Base-by-base conservation (phyloP, 192 early-diverging fungal genomes). In the Backusella tarrabulga region DNA sequence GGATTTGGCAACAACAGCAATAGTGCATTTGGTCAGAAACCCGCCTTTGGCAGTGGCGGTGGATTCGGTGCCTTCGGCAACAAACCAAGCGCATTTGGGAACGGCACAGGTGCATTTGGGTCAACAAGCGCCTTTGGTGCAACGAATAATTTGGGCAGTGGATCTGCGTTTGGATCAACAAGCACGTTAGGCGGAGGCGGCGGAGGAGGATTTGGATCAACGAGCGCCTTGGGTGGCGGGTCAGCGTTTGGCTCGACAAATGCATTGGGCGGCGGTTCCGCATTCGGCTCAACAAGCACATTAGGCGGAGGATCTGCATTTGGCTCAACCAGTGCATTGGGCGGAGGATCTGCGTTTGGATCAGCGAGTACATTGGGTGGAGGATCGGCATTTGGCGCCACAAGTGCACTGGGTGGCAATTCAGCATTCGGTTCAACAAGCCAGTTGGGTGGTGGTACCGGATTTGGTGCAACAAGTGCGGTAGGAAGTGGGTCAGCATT, bases 11-110 rank as follows among this genome's bases (percentile, higher is more conserved):
- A 38, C 5, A 67, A 42, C 3, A 73, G 15, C 44, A 63, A 19
- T 29, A 60, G 74, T 5, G 68, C 78, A 3, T 82, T 84, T 79
- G 81, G 84, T 17, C 79, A 85, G 19, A 36, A 34, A 8, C 76
- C 81, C 1, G 71, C 79, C 0, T 74, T 84, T 71, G 79, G 82
- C n/a, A 68, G 56, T 32, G 72, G 68, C 8, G 6, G 40, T 34
- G 77, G 71, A 21, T 34, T 79, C 50, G 80, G 77, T 44, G 56
- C 72, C 5, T 14, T 56, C 15, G 50, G 35, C 34, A 41, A 75
- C 34, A 75, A 70, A 0, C 23, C 74, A 42, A 34, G 34, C 7
- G 69, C 50, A 2, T 60, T 44, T 44, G 42, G 42, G 0, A 17
- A 6, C 6, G 7, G 1, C n/a, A 50, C 46, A 23, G 34, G 35